Conservation (phyloP, 768 basidiomycete genomes). For the Tricholoma sp. region DNA sequence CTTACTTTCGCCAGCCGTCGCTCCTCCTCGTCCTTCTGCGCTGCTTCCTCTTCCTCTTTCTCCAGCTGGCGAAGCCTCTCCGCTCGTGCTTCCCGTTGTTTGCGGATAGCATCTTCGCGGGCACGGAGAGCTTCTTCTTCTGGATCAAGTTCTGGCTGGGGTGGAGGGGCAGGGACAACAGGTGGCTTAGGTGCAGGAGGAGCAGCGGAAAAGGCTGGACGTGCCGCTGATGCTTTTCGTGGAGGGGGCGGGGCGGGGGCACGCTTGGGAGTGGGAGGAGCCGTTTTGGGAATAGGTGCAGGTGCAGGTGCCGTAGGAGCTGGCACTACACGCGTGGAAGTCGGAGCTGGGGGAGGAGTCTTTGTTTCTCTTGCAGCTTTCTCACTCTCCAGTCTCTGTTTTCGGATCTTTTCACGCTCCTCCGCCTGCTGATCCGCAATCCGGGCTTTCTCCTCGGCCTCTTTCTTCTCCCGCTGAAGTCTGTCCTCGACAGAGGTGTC, state of each 20-base stretch:
- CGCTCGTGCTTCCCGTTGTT: conserved; percentile 67
- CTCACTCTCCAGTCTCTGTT: conserved; percentile 72
- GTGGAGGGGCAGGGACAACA: conserved; percentile 13
- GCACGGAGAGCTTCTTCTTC: conserved; percentile 70
- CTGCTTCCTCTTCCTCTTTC: conserved; percentile 46
- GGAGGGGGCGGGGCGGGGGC: conserved; percentile 34
- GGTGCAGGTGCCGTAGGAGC: conserved; percentile 39
- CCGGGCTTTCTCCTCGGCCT: conserved; percentile 82
- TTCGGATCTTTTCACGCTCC: conserved; percentile 68
- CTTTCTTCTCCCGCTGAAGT: conserved; percentile 79
- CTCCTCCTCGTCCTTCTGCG: conserved; percentile 9
- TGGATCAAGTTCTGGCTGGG: conserved; percentile 56
- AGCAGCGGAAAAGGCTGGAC: conserved; percentile 17
- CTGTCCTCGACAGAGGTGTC: conserved; percentile 85
- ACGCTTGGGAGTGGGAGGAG: conserved; percentile 27
- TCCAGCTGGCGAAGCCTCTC: conserved; percentile 70
- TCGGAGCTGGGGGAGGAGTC: conserved; percentile 30
- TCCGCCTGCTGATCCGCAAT: conserved; percentile 78
- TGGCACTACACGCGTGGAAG: conserved; percentile 36
- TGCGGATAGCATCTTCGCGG: conserved; percentile 67
- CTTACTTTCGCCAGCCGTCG: conserved; percentile 40
- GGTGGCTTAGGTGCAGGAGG: conserved; percentile 14
- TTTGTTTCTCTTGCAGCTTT: conserved; percentile 50
- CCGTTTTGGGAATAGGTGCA: conserved; percentile 27
- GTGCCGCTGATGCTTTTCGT: conserved; percentile 20